Evolutionary conservation across 1,284 basidiomycete genomes (phyloP), one percentile per base, ranked within the genome.

Genomic region (Heterobasidion irregulare): DNA sequence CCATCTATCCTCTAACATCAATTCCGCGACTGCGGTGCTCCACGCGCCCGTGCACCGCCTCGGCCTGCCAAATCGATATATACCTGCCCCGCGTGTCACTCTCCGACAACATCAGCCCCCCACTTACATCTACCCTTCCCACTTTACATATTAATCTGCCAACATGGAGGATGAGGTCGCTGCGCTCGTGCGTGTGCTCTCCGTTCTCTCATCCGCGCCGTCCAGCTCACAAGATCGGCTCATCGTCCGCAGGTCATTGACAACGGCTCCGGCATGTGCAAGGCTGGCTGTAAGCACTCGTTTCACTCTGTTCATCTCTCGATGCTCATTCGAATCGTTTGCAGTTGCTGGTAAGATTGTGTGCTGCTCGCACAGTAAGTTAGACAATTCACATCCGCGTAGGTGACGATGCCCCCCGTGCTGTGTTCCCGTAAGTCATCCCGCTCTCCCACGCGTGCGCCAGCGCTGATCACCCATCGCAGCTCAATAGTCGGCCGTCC

Each of bases 401-500:
- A 83, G 83, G 83, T 66, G 83, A 86, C 60, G 83, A 86, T 74
- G 82, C 83, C 44, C 83, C 83, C 60, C 81, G 83, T 67, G 83
- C 82, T 55, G 82, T 85, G 60, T 86, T 86, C 67, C 83, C 83
- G 82, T 86, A 67, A 62, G 82, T 72, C 4, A 32, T 38, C 34
- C 15, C 3, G 44, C 16, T 46, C 15, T 36, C 9, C n/a, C 15
- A 16, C 9, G 45, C 32, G 13, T 9, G 26, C 13, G 6, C 26
- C 1, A 3, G 10, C 16, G 5, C 38, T 52, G 51, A 52, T 44
- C 13, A 6, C 12, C 7, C 15, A 19, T 33, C 8, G 35, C 59
- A 90, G 88, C 47, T 92, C 91, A 54, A 92, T 96, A 67, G 91
- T 94, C 68, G 93, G 92, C 70, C 89, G 93, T 64, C 91, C 92